A percentile compares a stretch with the other conserved stretches of the same genome.
Conservation (phyloP, 148 eudicot species). For the Rhododendron griersonianum region DNA sequence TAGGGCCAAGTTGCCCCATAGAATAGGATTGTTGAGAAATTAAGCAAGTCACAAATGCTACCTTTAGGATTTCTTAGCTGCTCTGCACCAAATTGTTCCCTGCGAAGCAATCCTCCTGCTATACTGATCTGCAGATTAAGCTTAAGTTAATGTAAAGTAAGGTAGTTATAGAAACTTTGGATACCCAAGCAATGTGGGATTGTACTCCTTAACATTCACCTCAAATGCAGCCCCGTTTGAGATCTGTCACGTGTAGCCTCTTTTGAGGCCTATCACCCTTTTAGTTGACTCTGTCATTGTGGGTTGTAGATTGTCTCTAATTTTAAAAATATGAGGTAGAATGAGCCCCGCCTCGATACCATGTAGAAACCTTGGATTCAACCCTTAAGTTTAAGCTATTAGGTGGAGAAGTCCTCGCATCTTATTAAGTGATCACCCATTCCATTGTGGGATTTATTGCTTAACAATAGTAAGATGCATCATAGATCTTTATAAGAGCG, state of each 20-base stretch:
- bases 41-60: constrained; percentile 6
- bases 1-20: constrained; percentile 3
- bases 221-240: not conserved
- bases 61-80: constrained; percentile 32
- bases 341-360: not conserved
- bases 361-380: not conserved
- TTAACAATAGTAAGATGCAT: not conserved
- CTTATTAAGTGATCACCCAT: not conserved
- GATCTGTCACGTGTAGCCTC: not conserved
- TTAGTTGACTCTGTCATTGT: not conserved
- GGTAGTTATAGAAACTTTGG: not conserved
- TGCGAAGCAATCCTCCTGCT: constrained; percentile 18
- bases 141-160: not conserved
- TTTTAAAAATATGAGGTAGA: not conserved
- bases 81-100: constrained; percentile 21
- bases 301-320: not conserved
- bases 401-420: not conserved
- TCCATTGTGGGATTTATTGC: not conserved
- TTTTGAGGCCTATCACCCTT: not conserved
- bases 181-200: not conserved
- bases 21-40: not conserved
- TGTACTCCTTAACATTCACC: not conserved
- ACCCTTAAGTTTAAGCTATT: not conserved
- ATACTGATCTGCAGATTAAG: constrained; percentile 22
- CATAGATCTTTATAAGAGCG: not conserved